A percentile compares a stretch with the other conserved stretches of the same genome.
Conservation (phyloP, 768 basidiomycete species). For the Amylocystis lapponica region DNA sequence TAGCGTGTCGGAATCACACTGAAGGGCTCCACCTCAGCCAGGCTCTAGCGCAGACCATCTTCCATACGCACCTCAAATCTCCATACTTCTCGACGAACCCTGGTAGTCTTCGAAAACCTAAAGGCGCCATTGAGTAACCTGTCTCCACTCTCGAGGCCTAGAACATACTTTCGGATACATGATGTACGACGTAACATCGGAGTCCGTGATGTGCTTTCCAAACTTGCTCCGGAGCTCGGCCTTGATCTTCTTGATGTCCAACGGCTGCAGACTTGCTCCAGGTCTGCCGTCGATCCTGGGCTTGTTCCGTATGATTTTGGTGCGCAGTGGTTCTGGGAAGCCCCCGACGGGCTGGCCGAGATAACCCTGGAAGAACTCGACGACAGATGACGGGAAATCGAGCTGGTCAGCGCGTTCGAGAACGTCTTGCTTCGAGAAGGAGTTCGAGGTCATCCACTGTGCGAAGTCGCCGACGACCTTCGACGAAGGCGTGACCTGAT, state of each 20-base stretch:
- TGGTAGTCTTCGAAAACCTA: slow-evolving; percentile 97
- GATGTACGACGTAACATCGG: slow-evolving; percentile 90
- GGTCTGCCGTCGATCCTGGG: slow-evolving; percentile 92
- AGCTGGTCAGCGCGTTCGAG: slow-evolving; percentile 80
- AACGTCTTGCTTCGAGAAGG: slow-evolving; percentile 81
- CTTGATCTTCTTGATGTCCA: slow-evolving; percentile 97
- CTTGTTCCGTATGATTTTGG: slow-evolving; percentile 88
- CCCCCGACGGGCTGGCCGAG: slow-evolving; percentile 97
- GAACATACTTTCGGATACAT: slow-evolving; percentile 93
- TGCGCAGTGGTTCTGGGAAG: slow-evolving; percentile 95
- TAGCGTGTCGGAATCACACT: slow-evolving; percentile 95
- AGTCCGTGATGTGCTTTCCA: slow-evolving; percentile 90
- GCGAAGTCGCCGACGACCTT: slow-evolving; percentile 99
- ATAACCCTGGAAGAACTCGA: slow-evolving; percentile 99
- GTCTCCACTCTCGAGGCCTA: not conserved
- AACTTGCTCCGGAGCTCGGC: slow-evolving; percentile 88
- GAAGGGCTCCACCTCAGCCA: slow-evolving; percentile 4
- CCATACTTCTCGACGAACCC: slow-evolving; percentile 94
- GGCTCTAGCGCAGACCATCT: not conserved
- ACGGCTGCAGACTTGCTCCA: slow-evolving; percentile 77
- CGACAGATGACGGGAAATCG: slow-evolving; percentile 96
- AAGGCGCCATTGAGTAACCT: not conserved
- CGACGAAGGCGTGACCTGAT: slow-evolving; percentile 91
- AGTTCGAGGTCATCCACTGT: slow-evolving; percentile 98
- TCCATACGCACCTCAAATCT: slow-evolving; percentile 63